Evolutionary conservation across 768 basidiomycete species (phyloP), one percentile per base, ranked within the genome.

Genomic region (Russula emetica): DNA sequence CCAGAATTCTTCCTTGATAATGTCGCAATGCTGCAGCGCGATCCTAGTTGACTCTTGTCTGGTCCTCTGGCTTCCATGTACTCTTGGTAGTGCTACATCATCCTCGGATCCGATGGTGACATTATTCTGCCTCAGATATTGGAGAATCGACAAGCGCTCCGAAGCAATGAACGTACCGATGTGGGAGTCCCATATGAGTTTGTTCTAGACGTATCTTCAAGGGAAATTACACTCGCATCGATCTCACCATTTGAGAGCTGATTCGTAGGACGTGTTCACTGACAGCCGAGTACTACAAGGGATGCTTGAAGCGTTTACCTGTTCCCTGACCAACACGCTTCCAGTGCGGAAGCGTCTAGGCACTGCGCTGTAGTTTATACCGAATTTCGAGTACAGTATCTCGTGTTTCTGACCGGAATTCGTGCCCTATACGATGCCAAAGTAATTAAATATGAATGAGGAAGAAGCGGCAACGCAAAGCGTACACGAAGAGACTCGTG

Each of bases 331-430:
- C 13, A 98, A 72, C 2, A 92, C 80, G 68, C 89, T 94, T 13
- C 97, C 97, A 72, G 95, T 96, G 56, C 90, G 78, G 70, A 82
- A 96, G 63, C 87, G 80, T 1, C 80, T 78, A 10, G 87, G 80
- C 5, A 95, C 72, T 7, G 80, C 75, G 67, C 91, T 96, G 72
- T 98, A 99, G 73, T 98, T 98, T 69, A 96, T 85, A 5, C 81
- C 79, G 70, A 94, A 98, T 16, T 80, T 81, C 14, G 82, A 78
- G 76, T 87, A 95, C 2, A 99, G 78, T 5, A 98, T 87, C 74
- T 98, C 96, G 66, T 99, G 83, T 76, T 99, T 99, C 66, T 90
- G 83, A 59, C 85, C 84, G 9, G 97, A 91, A 34, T 91, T 79
- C 0, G 94, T 97, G 1, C 94, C 92, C 94, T 98, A 24, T 26